A percentile compares a stretch with the other conserved stretches of the same genome.
These are phyloP conservation scores for Phlyctochytrium bullatum DNA, from an alignment of 192 early-diverging fungal genomes.

Conservation along the genomic window DNA sequence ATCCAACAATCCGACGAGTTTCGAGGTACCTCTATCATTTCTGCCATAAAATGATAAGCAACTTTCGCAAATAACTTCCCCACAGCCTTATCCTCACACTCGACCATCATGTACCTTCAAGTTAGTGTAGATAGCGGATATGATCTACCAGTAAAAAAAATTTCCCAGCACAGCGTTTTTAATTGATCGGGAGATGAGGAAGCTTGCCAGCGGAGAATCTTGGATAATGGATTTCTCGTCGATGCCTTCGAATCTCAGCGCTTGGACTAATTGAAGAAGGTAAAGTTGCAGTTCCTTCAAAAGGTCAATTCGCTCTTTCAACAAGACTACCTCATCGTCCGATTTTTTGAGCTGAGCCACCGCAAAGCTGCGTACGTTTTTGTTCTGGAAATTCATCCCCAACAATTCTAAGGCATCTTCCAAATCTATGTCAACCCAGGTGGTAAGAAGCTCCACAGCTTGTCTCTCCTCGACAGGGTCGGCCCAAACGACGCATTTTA, in stretches of 20 bases:
- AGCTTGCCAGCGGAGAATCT: conserved; percentile 69
- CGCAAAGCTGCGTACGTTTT: conserved; percentile 80
- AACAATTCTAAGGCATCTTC: conserved; percentile 96
- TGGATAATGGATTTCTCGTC: conserved; percentile 19
- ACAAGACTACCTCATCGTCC: conserved; percentile 76
- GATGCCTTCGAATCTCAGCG: conserved; percentile 91
- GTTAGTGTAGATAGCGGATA: neutral
- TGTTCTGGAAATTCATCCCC: conserved; percentile 81
- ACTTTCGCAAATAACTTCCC: conserved; percentile 89
- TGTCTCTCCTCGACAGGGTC: conserved; percentile 89
- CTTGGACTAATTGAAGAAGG: conserved; percentile 96
- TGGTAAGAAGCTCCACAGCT: conserved; percentile 79
- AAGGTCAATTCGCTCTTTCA: neutral
- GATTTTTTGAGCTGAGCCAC: conserved; percentile 85
- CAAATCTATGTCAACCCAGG: conserved; percentile 91
- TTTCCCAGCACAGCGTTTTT: conserved; percentile 85
- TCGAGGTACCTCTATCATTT: conserved; percentile 55
- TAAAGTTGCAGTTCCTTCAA: conserved; percentile 86
- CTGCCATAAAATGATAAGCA: conserved; percentile 75
- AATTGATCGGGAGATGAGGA: conserved; percentile 86
- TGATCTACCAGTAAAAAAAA: conserved; percentile 82
- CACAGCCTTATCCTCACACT: conserved; percentile 80
- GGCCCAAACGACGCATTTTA: conserved; percentile 94
- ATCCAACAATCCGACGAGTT: neutral
- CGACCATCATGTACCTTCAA: conserved; percentile 89